Evolutionary conservation across 345 rosid species (phyloP), one percentile per base, ranked within the genome.

Genomic region (Salix purpurea): DNA sequence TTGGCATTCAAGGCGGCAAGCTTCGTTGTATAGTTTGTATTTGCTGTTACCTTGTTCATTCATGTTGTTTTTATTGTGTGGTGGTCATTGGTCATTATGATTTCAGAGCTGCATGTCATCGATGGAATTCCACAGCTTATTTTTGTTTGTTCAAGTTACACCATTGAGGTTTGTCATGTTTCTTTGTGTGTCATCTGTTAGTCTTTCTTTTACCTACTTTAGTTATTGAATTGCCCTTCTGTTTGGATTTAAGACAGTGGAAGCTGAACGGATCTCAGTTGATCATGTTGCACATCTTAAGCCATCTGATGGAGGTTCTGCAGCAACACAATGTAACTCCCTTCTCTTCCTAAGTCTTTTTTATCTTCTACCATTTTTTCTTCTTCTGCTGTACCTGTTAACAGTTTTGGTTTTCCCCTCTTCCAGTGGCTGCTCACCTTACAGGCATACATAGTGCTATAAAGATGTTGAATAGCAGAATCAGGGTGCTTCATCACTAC

Each of bases 251-350:
- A 37, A 96, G 99, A 93, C 99, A 11, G 99, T 96, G 24, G 98
- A 94, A 84, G 98, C 97, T 13, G 96, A 90, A 84, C 66, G 99
- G 79, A 95, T 95, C 66, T 94, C 98, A n/a, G 97, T 92, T 6
- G 97, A 94, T 83, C 98, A 94, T 84, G 98, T 95, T 79, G 99
- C 99, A 65, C 99, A 95, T 87, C 97, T 95, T 44, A 95, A 95
- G 83, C 98, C 99, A 46, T 93, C 99, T 75, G 94, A 93, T 79
- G 99, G 99, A 72, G 95, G 99, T 72, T 92, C 98, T 26, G 98
- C 99, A 10, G 99, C 98, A 76, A 96, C 99, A 21, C 99, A 96
- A 67, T 83, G 99, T 89, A 52, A 86, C 83, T 78, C 39, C 72
- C 74, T 32, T 34, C 54, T 28, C 64, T 48, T 39, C 71, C n/a